phyloP scores from a whole-genome alignment of 2,329 filamentous ascomycete species.

The Apiospora hydei region DNA sequence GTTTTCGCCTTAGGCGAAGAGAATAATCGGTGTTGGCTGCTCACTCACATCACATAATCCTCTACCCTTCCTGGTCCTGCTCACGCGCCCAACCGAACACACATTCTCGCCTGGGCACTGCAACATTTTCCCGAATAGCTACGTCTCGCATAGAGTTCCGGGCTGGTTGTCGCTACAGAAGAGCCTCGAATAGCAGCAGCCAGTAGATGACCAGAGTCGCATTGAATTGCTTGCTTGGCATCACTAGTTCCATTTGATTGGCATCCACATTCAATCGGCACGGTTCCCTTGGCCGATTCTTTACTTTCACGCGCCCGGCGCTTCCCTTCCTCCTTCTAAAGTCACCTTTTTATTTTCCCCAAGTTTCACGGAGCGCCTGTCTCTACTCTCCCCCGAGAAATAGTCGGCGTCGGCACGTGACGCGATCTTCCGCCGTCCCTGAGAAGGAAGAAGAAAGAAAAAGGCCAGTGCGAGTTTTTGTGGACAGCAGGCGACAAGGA shows the following conservation, averaged over 20 bases:
- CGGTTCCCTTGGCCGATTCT: constrained; percentile 17
- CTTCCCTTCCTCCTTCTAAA: constrained; percentile 4
- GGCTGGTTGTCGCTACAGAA: background rate
- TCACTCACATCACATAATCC: constrained; percentile 1
- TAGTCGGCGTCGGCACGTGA: constrained; percentile 10
- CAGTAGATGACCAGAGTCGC: constrained; percentile 10
- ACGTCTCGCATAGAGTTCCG: background rate
- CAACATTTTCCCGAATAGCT: background rate
- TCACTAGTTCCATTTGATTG: constrained; percentile 22
- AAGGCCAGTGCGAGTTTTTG: constrained; percentile 22
- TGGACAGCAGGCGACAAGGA: constrained; percentile 11
- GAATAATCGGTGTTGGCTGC: constrained; percentile 3
- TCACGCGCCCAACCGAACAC: background rate
- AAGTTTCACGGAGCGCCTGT: constrained; percentile 8
- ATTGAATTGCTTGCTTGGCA: constrained; percentile 19
- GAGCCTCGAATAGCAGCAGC: constrained; percentile 16
- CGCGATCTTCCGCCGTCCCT: background rate
- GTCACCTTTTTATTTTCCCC: constrained; percentile 7
- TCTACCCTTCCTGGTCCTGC: background rate
- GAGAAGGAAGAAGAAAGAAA: background rate
- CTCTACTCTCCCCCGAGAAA: constrained; percentile 1
- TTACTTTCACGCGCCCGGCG: constrained; percentile 14
- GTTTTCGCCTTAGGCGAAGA: constrained; percentile 15
- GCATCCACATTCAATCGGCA: constrained; percentile 21
- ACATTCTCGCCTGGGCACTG: background rate